Percentiles rank a stretch among this genome's conserved stretches.
Evolutionary conservation across 352 stramenopile species (phyloP).

Genomic region (Blastocystis sp.): DNA sequence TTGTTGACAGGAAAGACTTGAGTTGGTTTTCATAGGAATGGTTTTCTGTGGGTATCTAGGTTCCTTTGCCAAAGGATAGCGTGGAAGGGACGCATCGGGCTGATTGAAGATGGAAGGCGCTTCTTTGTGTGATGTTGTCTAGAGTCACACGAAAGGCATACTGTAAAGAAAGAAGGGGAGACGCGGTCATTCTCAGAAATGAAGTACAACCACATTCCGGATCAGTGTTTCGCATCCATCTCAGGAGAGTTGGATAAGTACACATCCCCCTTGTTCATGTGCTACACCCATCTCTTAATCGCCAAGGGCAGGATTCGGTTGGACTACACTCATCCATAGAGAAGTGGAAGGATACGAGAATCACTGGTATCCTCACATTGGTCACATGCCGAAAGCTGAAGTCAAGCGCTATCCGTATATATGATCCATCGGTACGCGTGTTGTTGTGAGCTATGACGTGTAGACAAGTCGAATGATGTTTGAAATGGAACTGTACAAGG

Average conservation of each 20-base stretch:
- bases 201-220: constrained; percentile 61
- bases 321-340: constrained; percentile 1
- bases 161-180: background rate
- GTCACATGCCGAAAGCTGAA: constrained; percentile 63
- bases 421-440: constrained; percentile 12
- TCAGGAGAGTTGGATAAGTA: constrained; percentile 34
- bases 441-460: background rate
- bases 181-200: constrained; percentile 6
- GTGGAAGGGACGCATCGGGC: no score
- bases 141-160: background rate
- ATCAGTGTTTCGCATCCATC: constrained; percentile 25
- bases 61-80: no score
- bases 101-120: no score
- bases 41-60: no score
- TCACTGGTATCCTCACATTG: constrained; percentile 46
- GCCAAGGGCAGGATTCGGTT: background rate
- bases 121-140: no score
- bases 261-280: constrained; percentile 59
- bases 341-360: constrained; percentile 57
- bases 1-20: background rate
- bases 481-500: constrained; percentile 55
- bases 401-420: constrained; percentile 36
- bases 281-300: constrained; percentile 54
- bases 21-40: no score
- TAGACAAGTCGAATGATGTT: constrained; percentile 43